Conservation (phyloP, 2,329 filamentous ascomycete genomes). For the Xylariaceae sp. region DNA sequence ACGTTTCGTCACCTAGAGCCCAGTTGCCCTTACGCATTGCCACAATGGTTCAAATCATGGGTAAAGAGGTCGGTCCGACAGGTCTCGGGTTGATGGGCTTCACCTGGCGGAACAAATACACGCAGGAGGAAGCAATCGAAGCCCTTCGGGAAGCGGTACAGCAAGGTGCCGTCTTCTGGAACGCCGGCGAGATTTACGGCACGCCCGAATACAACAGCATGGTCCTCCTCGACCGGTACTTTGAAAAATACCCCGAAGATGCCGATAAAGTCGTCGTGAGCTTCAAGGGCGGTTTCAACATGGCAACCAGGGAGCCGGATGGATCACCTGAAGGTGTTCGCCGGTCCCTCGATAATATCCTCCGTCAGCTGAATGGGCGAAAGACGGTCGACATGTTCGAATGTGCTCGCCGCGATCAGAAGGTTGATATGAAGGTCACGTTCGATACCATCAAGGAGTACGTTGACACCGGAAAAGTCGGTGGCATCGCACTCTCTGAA, state of each 20-base stretch:
- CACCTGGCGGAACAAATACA: neutral
- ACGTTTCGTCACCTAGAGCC: no score
- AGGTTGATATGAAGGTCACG: slow-evolving; percentile 31
- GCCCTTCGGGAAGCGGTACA: neutral
- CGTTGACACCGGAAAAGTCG: slow-evolving; percentile 29
- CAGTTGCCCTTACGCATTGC: no score
- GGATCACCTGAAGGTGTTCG: slow-evolving; percentile 35
- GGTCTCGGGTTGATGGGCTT: no score
- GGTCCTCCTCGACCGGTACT: slow-evolving; percentile 45
- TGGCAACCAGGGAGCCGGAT: slow-evolving; percentile 35
- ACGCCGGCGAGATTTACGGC: slow-evolving; percentile 35
- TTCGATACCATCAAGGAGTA: slow-evolving; percentile 28
- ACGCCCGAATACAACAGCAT: slow-evolving; percentile 40
- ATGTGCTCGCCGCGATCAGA: slow-evolving; percentile 42
- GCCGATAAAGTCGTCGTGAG: slow-evolving; percentile 44
- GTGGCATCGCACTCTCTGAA: slow-evolving; percentile 33
- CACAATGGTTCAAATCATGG: no score
- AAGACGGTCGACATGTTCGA: slow-evolving; percentile 48
- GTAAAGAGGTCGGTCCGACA: no score
- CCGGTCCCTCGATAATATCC: slow-evolving; percentile 41
- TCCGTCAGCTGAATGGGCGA: slow-evolving; percentile 39
- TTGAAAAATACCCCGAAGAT: slow-evolving; percentile 46
- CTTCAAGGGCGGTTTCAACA: slow-evolving; percentile 43
- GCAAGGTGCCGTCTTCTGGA: neutral
- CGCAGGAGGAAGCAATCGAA: neutral